Evolutionary conservation across 2,329 filamentous ascomycete species (phyloP).

Genomic region (Aureobasidium sp.): DNA sequence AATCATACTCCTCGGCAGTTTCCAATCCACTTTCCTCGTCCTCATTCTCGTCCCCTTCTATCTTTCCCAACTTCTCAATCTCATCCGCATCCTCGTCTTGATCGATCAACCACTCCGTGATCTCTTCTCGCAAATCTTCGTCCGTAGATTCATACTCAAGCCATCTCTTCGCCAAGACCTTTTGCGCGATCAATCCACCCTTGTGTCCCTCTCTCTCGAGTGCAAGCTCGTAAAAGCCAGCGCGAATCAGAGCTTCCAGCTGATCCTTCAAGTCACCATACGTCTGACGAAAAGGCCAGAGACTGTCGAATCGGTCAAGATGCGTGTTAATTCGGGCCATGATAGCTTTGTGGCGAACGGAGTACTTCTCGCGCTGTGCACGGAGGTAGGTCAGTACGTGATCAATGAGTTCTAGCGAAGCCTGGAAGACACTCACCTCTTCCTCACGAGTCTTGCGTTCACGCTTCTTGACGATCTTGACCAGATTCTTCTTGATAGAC

Average conservation of each 20-base stretch:
- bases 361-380: not conserved
- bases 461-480: not conserved
- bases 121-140: not conserved
- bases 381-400: not conserved
- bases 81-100: not conserved
- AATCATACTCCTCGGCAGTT: not conserved
- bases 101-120: not conserved
- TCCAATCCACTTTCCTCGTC: not conserved
- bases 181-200: not conserved
- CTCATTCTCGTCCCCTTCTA: not conserved
- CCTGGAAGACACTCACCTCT: not conserved
- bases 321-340: too few species aligned
- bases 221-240: too few species aligned
- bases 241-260: too few species aligned
- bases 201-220: not conserved
- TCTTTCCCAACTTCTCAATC: not conserved
- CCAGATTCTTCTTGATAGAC: slow-evolving; percentile 10
- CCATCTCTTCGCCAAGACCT: not conserved
- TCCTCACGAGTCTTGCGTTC: not conserved
- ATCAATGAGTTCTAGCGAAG: too few species aligned
- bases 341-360: not conserved
- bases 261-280: too few species aligned
- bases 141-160: not conserved
- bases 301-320: too few species aligned
- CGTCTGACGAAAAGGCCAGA: too few species aligned